phyloP scores from a whole-genome alignment of 2,329 filamentous ascomycete genomes.

The Sclerotinia spermophila region DNA sequence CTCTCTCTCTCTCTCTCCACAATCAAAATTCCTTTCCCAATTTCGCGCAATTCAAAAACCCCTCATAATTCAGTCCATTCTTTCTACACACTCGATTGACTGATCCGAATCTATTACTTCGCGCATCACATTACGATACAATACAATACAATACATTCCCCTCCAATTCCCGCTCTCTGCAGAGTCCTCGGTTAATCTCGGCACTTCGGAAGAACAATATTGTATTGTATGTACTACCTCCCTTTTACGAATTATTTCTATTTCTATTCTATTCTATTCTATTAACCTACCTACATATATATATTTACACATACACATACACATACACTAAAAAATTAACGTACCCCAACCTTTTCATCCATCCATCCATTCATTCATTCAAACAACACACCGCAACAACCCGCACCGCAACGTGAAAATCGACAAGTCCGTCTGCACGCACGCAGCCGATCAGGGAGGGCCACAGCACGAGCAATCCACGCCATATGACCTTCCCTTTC shows the following conservation, averaged over 20 bases:
- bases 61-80: not conserved
- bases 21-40: not conserved
- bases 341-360: not conserved
- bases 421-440: not conserved
- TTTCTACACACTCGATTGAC: no score
- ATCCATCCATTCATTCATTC: no score
- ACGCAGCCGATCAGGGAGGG: not conserved
- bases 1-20: not conserved
- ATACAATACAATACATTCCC: no score
- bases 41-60: not conserved
- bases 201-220: not conserved
- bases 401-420: slow-evolving; percentile 1
- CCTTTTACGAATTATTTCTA: not conserved
- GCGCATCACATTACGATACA: not conserved
- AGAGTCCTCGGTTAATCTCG: not conserved
- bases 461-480: slow-evolving; percentile 14
- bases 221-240: not conserved
- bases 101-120: not conserved
- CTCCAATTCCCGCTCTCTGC: not conserved
- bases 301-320: not conserved
- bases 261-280: no score
- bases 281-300: not conserved
- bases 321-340: not conserved
- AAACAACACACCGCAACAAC: no score
- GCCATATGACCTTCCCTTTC: slow-evolving; percentile 8